Conservation (phyloP, 108 stramenopile species). For the Pinguiococcus pyrenoidosus region DNA sequence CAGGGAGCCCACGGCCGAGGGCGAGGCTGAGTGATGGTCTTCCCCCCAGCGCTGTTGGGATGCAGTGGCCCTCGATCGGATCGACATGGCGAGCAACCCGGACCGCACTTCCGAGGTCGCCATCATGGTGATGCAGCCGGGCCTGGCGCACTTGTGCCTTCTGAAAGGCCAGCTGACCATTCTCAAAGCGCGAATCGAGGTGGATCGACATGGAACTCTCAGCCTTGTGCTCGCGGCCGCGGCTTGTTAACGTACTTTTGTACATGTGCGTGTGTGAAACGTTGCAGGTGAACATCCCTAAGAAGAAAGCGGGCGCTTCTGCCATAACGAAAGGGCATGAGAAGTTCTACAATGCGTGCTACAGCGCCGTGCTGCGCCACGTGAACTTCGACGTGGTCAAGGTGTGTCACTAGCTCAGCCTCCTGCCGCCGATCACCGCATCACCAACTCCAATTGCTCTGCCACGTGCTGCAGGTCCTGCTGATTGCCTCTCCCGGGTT, state of each 20-base stretch:
- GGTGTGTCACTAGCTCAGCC: too few relatives aligned
- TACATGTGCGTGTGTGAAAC: neutral
- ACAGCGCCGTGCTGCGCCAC: constrained; percentile 55
- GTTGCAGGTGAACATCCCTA: too few relatives aligned
- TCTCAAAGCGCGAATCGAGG: constrained; percentile 69
- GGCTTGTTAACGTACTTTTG: neutral
- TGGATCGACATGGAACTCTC: neutral
- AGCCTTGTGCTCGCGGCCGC: neutral
- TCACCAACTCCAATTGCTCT: constrained; percentile 69
- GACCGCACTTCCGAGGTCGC: constrained; percentile 63
- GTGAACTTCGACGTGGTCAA: constrained; percentile 74
- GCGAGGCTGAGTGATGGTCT: too few relatives aligned
- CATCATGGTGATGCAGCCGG: constrained; percentile 72
- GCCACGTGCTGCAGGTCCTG: constrained; percentile 65
- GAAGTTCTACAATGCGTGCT: neutral
- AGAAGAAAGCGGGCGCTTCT: too few relatives aligned
- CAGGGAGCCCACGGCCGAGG: too few relatives aligned
- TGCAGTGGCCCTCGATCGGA: constrained; percentile 67
- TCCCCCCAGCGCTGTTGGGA: constrained; percentile 95
- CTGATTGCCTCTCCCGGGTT: constrained; percentile 78
- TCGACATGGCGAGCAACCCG: constrained; percentile 75
- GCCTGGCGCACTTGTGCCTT: constrained; percentile 82
- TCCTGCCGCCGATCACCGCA: too few relatives aligned
- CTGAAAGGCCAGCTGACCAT: constrained; percentile 76
- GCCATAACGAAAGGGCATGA: neutral